These are phyloP conservation scores for Penicillium lividum DNA, from an alignment of 495 filamentous ascomycete genomes.

Conservation along the genomic window DNA sequence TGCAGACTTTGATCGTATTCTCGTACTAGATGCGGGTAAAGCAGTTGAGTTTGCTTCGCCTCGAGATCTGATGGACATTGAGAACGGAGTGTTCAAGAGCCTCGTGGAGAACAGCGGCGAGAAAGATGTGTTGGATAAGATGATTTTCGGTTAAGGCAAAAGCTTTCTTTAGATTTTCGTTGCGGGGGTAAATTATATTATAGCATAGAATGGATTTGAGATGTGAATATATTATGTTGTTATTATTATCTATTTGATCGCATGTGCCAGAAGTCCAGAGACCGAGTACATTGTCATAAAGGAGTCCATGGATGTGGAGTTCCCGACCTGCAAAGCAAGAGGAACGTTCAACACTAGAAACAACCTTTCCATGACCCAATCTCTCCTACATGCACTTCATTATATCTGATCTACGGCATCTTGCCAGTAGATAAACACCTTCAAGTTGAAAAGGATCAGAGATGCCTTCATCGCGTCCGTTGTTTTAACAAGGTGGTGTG, in stretches of 20 bases:
- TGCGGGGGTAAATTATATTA: not conserved
- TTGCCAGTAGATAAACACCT: slow-evolving; percentile 35
- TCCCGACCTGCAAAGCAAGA: not conserved
- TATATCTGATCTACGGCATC: slow-evolving; percentile 8
- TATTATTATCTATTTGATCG: not conserved
- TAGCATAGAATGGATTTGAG: slow-evolving; percentile 12
- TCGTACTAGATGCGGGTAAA: slow-evolving; percentile 75
- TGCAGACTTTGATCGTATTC: slow-evolving; percentile 80
- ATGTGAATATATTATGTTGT: slow-evolving; percentile 5
- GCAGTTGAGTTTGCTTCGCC: slow-evolving; percentile 76
- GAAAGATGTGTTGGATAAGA: slow-evolving; percentile 57
- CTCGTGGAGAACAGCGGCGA: slow-evolving; percentile 80
- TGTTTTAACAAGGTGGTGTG: slow-evolving; percentile 95
- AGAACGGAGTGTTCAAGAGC: slow-evolving; percentile 60
- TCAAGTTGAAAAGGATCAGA: slow-evolving; percentile 69
- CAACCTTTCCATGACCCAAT: slow-evolving; percentile 14
- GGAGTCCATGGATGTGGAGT: not conserved
- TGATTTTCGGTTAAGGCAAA: slow-evolving; percentile 39
- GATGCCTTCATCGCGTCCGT: slow-evolving; percentile 98
- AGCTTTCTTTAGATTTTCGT: slow-evolving; percentile 1
- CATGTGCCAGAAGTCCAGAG: not conserved
- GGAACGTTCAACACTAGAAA: not conserved
- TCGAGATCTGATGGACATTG: slow-evolving; percentile 61
- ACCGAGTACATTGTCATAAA: slow-evolving; percentile 19
- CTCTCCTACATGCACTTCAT: not conserved